Evolutionary conservation across 2,329 filamentous ascomycete genomes (phyloP).

Genomic region (Pseudogymnoascus sp.): DNA sequence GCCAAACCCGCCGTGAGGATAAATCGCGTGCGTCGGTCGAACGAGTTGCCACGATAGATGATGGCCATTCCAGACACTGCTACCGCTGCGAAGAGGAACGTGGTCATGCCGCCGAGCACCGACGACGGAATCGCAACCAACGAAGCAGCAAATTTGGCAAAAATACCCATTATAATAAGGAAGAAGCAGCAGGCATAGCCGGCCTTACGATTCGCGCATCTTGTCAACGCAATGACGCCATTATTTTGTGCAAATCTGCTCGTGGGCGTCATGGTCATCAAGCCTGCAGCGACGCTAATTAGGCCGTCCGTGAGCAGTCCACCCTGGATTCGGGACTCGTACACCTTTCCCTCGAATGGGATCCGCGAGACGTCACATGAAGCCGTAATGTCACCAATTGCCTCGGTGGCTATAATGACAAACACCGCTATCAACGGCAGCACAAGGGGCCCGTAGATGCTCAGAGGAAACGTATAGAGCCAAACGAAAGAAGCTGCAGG

Average conservation of each 20-base stretch:
- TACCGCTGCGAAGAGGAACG: conserved; percentile 71
- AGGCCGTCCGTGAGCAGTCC: conserved; percentile 70
- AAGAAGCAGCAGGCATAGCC: conserved; percentile 73
- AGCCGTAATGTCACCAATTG: conserved; percentile 72
- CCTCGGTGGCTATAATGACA: conserved; percentile 68
- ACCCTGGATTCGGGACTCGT: conserved; percentile 71
- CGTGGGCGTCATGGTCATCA: conserved; percentile 75
- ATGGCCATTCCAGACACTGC: conserved; percentile 72
- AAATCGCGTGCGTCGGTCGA: conserved; percentile 74
- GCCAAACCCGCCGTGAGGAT: conserved; percentile 69
- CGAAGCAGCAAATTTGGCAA: conserved; percentile 73
- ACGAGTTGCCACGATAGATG: conserved; percentile 42
- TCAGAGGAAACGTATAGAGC: conserved; percentile 68
- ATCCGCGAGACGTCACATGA: conserved; percentile 74
- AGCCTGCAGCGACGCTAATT: conserved; percentile 66
- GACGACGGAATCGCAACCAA: conserved; percentile 65
- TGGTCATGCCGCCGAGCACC: conserved; percentile 65
- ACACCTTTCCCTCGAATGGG: conserved; percentile 62
- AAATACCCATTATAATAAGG: conserved; percentile 74
- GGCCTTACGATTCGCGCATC: conserved; percentile 72
- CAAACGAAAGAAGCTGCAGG: conserved; percentile 69
- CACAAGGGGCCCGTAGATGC: conserved; percentile 64
- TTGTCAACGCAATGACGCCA: conserved; percentile 72
- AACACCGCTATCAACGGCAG: conserved; percentile 62
- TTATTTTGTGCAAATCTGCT: conserved; percentile 79